Conservation (phyloP, 2,329 filamentous ascomycete species). For the Diaporthe destruens region DNA sequence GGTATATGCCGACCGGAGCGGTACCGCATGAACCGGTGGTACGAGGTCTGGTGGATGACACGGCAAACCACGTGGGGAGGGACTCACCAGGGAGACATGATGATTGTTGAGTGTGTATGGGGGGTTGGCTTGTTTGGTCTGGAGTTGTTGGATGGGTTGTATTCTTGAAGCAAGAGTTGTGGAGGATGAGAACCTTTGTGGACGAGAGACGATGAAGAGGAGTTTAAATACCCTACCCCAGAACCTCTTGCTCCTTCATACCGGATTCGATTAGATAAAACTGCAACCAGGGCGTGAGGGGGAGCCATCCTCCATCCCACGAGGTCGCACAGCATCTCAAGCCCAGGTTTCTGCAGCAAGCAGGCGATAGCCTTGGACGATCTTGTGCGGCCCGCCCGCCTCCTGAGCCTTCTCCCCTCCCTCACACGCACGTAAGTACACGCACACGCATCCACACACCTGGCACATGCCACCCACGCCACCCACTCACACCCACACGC, state of each 20-base stretch:
- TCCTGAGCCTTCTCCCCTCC: neutral
- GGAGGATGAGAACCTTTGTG: conserved; percentile 12
- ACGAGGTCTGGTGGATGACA: neutral
- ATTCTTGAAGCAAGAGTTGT: neutral
- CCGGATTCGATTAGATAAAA: conserved; percentile 14
- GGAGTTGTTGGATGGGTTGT: conserved; percentile 9
- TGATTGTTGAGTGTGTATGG: conserved; percentile 18
- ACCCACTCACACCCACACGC: conserved; percentile 1
- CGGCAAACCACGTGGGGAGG: neutral
- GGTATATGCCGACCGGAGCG: neutral
- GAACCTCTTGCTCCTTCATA: neutral
- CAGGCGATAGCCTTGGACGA: conserved; percentile 17
- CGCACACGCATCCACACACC: conserved; percentile 2
- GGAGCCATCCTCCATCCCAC: conserved; percentile 17
- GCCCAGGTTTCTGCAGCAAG: neutral
- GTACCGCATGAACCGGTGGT: neutral
- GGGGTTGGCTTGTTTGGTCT: neutral
- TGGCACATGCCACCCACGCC: conserved; percentile 12
- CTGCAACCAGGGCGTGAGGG: conserved; percentile 13
- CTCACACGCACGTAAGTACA: neutral
- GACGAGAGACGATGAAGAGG: conserved; percentile 7
- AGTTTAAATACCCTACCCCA: conserved; percentile 21
- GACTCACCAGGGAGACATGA: conserved; percentile 39
- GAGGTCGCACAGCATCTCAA: conserved; percentile 29
- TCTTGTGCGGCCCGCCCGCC: conserved; percentile 13